Evolutionary conservation across 2,329 filamentous ascomycete species (phyloP).

Genomic region (Orbilia oligospora): DNA sequence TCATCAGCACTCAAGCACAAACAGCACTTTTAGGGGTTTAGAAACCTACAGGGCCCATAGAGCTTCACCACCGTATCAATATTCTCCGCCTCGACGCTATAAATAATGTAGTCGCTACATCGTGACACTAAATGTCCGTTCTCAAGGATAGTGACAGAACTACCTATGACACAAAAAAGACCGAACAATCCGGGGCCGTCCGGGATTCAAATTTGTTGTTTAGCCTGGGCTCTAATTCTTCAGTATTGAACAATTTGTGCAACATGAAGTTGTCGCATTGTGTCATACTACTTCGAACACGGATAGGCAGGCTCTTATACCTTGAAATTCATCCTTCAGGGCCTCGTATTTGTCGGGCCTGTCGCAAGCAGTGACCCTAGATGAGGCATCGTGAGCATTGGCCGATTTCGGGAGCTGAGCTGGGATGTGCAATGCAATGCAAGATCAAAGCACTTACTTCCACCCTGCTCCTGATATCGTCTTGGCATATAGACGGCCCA

Average conservation of each 20-base stretch:
- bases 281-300: not conserved
- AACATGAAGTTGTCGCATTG: slow-evolving; percentile 9
- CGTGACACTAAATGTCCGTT: slow-evolving; percentile 97
- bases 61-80: slow-evolving; percentile 88
- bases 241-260: slow-evolving; percentile 62
- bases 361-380: slow-evolving; percentile 95
- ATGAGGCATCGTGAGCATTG: slow-evolving; percentile 61
- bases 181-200: slow-evolving; percentile 14
- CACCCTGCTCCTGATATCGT: slow-evolving; percentile 91
- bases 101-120: slow-evolving; percentile 98
- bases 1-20: slow-evolving; percentile 2
- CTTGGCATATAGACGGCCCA: slow-evolving; percentile 98
- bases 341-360: slow-evolving; percentile 87
- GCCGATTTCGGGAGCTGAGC: slow-evolving; percentile 61
- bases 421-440: slow-evolving; percentile 2
- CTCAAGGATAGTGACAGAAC: slow-evolving; percentile 80
- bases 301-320: slow-evolving; percentile 68
- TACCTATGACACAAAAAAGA: slow-evolving; percentile 62
- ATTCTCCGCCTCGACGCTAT: slow-evolving; percentile 94
- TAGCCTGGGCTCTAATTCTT: slow-evolving; percentile 45
- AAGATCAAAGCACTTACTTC: slow-evolving; percentile 77
- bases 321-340: slow-evolving; percentile 84
- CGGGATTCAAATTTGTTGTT: slow-evolving; percentile 24
- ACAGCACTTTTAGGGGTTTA: not conserved
- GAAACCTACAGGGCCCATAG: slow-evolving; percentile 88